Evolutionary conservation across 1,284 basidiomycete genomes (phyloP).

Genomic region (Phaffia rhodozyma): DNA sequence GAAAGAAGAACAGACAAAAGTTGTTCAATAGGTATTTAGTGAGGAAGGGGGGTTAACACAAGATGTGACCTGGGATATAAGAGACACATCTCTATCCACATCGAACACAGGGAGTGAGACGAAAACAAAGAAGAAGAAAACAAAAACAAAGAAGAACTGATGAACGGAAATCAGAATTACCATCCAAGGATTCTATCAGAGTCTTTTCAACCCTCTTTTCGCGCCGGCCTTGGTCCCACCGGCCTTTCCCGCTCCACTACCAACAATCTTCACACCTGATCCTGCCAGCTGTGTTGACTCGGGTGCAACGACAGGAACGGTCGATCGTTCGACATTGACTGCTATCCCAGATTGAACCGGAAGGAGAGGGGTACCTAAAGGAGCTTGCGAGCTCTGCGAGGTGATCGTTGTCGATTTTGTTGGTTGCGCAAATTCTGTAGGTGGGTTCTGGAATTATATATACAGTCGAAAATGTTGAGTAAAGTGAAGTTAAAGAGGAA

Average conservation of each 20-base stretch:
- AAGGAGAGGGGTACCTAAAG: not conserved
- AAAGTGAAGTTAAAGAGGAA: not conserved
- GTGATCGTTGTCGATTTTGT: not conserved
- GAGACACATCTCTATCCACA: not conserved
- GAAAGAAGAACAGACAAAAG: not conserved
- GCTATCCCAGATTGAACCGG: conserved; percentile 1
- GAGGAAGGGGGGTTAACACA: not conserved
- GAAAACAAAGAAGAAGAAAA: not conserved
- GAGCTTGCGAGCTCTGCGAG: not conserved
- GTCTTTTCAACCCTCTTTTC: conserved; percentile 4
- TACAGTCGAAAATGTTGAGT: not conserved
- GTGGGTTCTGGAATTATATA: not conserved
- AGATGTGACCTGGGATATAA: too few relatives aligned
- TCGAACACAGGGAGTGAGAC: not conserved
- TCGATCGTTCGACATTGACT: conserved; percentile 1
- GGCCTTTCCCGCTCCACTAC: not conserved
- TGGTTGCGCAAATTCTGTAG: conserved; percentile 9
- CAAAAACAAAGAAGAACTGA: not conserved
- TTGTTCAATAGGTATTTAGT: not conserved
- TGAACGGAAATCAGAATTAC: not conserved
- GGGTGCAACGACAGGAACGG: not conserved
- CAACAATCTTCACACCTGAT: not conserved
- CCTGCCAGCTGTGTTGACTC: not conserved
- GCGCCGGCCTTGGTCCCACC: conserved; percentile 11
- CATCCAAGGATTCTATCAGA: not conserved